A percentile compares a stretch with the other conserved stretches of the same genome.
These are phyloP conservation scores for Psilocybe mexicana DNA, from an alignment of 1,284 basidiomycete genomes.

Conservation along the genomic window DNA sequence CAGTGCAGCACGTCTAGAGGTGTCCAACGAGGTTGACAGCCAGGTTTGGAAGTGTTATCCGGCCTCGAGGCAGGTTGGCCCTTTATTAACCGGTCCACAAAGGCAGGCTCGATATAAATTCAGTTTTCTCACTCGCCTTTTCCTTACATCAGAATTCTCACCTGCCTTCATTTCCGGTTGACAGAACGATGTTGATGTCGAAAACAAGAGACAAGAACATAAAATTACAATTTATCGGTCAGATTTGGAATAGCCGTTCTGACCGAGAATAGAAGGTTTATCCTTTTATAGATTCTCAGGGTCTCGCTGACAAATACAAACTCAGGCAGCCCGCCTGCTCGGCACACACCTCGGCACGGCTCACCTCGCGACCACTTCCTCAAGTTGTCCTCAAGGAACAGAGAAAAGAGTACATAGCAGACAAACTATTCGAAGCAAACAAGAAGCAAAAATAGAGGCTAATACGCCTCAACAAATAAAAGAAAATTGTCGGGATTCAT, in stretches of 20 bases:
- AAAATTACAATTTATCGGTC: neutral
- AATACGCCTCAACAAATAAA: no score
- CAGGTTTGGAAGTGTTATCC: conserved; percentile 40
- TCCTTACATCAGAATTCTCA: neutral
- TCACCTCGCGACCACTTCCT: no score
- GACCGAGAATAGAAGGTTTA: neutral
- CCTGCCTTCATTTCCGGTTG: conserved; percentile 23
- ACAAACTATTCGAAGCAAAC: no score
- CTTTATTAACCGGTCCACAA: conserved; percentile 14
- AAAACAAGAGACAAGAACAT: conserved; percentile 5
- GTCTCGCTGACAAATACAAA: neutral
- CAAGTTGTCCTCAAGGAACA: no score
- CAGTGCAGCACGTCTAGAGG: conserved; percentile 36
- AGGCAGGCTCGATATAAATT: conserved; percentile 8
- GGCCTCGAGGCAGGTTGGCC: conserved; percentile 44
- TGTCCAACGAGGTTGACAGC: conserved; percentile 50
- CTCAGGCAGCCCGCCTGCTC: no score
- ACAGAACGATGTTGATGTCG: conserved; percentile 7
- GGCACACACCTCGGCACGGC: no score
- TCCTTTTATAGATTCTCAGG: neutral
- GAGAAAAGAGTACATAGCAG: no score
- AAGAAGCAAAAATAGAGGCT: no score
- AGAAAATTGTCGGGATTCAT: no score
- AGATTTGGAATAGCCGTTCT: neutral
- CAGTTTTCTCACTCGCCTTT: neutral